Conservation (phyloP, 2,329 filamentous ascomycete genomes). For the Cyclaneusma minus region DNA sequence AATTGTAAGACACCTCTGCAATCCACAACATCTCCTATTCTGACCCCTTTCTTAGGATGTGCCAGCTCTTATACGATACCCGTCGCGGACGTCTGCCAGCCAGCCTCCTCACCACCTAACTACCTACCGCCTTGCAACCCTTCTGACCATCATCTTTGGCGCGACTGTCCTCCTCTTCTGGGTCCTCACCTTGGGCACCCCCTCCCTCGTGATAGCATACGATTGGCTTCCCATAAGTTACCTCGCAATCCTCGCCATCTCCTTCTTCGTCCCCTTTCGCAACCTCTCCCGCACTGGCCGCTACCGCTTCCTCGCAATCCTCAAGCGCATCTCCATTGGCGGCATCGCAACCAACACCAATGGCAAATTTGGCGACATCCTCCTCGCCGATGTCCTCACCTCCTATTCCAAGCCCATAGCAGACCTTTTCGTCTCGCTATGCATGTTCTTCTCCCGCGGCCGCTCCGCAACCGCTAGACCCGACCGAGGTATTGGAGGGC, state of each 20-base stretch:
- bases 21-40: not conserved
- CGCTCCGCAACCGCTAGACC: slow-evolving; percentile 66
- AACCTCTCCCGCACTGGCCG: slow-evolving; percentile 56
- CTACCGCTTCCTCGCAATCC: slow-evolving; percentile 55
- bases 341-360: slow-evolving; percentile 75
- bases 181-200: slow-evolving; percentile 57
- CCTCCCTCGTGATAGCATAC: slow-evolving; percentile 56
- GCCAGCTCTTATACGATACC: slow-evolving; percentile 74
- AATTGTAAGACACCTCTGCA: slow-evolving; percentile 39
- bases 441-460: slow-evolving; percentile 70
- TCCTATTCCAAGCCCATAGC: slow-evolving; percentile 87
- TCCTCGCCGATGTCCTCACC: slow-evolving; percentile 86
- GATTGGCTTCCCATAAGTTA: slow-evolving; percentile 79
- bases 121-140: slow-evolving; percentile 69
- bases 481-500: slow-evolving; percentile 67
- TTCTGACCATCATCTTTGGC: slow-evolving; percentile 56
- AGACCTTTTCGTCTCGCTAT: slow-evolving; percentile 75
- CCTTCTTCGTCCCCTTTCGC: slow-evolving; percentile 60
- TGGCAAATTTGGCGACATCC: slow-evolving; percentile 86
- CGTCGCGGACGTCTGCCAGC: slow-evolving; percentile 51
- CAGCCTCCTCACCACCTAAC: slow-evolving; percentile 66
- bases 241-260: slow-evolving; percentile 53
- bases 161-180: slow-evolving; percentile 72
- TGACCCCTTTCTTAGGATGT: slow-evolving; percentile 43
- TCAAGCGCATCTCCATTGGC: slow-evolving; percentile 68